Conservation (phyloP, 768 basidiomycete species). For the Tylopilus balloui region DNA sequence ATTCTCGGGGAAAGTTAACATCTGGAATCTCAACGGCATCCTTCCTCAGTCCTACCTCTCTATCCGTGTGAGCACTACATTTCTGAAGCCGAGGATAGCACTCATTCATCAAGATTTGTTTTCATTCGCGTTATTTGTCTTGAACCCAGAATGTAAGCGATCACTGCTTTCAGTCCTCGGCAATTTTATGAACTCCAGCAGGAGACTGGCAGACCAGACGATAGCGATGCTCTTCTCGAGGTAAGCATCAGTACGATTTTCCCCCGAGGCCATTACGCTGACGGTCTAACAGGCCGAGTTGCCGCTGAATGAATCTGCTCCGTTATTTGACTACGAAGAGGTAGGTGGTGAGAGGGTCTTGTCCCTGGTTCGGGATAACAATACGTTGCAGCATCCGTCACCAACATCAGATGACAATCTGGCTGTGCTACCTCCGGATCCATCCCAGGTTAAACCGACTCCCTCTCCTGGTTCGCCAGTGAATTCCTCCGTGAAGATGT, state of each 20-base stretch:
- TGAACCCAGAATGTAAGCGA: neutral
- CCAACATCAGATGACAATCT: neutral
- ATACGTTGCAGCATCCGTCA: neutral
- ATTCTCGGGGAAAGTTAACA: neutral
- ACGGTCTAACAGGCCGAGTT: neutral
- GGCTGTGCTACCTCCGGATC: neutral
- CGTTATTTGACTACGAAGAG: neutral
- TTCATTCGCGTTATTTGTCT: too few relatives aligned
- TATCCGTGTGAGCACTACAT: neutral
- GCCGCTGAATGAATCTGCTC: neutral
- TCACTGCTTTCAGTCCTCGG: neutral
- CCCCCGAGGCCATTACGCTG: neutral
- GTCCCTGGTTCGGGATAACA: neutral
- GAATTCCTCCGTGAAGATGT: neutral
- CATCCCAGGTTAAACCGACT: neutral
- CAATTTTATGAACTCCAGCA: neutral
- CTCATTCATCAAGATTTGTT: neutral
- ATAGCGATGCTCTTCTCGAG: neutral
- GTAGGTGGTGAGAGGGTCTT: neutral
- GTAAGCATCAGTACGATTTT: neutral
- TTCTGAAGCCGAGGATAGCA: neutral
- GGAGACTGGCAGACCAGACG: too few relatives aligned
- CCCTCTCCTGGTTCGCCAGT: neutral
- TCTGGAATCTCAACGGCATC: neutral
- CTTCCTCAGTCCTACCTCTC: constrained; percentile 1